Conservation (phyloP, 2,329 filamentous ascomycete species). For the Botrytis byssoidea region DNA sequence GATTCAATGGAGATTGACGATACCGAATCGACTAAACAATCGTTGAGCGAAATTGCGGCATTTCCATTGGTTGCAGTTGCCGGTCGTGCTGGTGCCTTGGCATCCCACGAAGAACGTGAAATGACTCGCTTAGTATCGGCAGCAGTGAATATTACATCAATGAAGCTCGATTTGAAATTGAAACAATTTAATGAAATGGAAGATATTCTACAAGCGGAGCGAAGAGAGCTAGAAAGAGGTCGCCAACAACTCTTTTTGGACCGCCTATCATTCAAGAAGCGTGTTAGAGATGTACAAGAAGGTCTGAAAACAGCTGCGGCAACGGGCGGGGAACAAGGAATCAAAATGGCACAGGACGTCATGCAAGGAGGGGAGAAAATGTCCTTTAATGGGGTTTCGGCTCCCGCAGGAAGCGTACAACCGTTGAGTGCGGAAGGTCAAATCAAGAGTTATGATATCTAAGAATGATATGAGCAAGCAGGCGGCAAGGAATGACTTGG, state of each 20-base stretch:
- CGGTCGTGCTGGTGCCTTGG: conserved; percentile 80
- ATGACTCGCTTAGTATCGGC: conserved; percentile 92
- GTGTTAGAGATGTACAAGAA: conserved; percentile 80
- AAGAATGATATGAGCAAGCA: conserved; percentile 23
- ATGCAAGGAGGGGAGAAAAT: conserved; percentile 45
- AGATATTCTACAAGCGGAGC: conserved; percentile 83
- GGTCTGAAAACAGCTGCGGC: conserved; percentile 54
- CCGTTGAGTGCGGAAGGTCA: conserved; percentile 55
- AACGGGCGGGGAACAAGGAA: conserved; percentile 42
- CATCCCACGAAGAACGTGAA: conserved; percentile 94
- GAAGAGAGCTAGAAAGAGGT: conserved; percentile 85
- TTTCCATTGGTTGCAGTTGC: conserved; percentile 84
- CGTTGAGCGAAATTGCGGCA: conserved; percentile 59
- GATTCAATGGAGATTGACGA: conserved; percentile 66
- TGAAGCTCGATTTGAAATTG: conserved; percentile 94
- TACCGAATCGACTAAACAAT: conserved; percentile 49
- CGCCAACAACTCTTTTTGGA: conserved; percentile 93
- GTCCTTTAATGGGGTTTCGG: conserved; percentile 49
- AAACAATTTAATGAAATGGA: conserved; percentile 98
- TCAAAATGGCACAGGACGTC: conserved; percentile 39
- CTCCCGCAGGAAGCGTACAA: conserved; percentile 48
- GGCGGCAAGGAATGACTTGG: conserved; percentile 10
- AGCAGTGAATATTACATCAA: conserved; percentile 87
- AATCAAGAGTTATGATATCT: conserved; percentile 48
- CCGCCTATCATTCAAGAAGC: conserved; percentile 82